Percentiles rank a stretch among this genome's conserved stretches.
Conservation (phyloP, 495 filamentous ascomycete species). For the Penicillium coffeae region DNA sequence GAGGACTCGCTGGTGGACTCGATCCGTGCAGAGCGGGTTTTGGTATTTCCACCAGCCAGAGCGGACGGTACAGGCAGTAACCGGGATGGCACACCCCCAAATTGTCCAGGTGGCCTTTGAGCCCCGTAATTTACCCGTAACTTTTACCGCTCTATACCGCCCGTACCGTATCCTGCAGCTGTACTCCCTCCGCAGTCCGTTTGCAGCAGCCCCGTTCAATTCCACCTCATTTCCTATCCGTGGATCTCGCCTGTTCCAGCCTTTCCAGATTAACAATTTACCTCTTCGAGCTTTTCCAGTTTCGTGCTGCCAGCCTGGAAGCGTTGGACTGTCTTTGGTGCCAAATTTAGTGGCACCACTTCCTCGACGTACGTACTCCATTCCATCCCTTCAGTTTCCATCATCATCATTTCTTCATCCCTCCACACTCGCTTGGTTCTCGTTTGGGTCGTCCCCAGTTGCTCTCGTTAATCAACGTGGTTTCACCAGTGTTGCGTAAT, state of each 20-base stretch:
- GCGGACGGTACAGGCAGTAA: background rate
- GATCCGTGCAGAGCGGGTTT: background rate
- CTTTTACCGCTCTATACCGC: no score
- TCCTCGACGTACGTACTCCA: constrained; percentile 10
- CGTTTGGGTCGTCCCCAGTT: constrained; percentile 20
- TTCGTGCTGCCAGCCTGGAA: background rate
- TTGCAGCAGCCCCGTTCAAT: background rate
- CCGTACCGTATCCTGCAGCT: no score
- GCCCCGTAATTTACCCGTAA: no score
- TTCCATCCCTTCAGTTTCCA: constrained; percentile 19
- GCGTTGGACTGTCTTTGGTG: background rate
- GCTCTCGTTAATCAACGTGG: constrained; percentile 18
- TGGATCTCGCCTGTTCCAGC: background rate
- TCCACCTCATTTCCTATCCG: background rate
- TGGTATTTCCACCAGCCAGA: background rate
- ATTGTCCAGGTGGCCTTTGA: constrained; percentile 27
- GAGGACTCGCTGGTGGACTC: no score
- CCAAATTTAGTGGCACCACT: background rate
- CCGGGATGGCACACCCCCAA: no score
- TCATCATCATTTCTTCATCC: constrained; percentile 29
- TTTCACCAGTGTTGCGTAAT: constrained; percentile 18
- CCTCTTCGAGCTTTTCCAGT: background rate
- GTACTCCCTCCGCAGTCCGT: background rate
- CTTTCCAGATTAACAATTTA: background rate
- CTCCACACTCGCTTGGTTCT: constrained; percentile 29